Evolutionary conservation across 1,284 basidiomycete genomes (phyloP).

Genomic region (Porogramme epimiltina): DNA sequence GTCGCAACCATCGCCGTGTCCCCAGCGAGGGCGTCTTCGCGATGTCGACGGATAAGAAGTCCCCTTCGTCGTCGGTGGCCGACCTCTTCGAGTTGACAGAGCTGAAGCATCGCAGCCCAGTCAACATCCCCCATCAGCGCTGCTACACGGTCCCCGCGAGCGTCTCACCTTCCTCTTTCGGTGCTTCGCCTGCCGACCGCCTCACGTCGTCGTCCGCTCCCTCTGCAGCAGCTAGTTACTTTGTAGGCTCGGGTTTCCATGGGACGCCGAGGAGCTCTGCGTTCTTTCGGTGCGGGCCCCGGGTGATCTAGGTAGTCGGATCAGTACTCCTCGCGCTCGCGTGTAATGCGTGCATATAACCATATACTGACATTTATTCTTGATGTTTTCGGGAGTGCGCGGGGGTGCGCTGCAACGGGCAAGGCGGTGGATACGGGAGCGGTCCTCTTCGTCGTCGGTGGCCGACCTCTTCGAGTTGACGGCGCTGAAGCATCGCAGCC

Average conservation of each 20-base stretch:
- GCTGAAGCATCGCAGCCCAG: conserved; percentile 33
- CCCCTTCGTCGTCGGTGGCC: conserved; percentile 38
- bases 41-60: conserved; percentile 71
- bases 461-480: conserved; percentile 42
- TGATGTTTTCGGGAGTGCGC: too few species aligned
- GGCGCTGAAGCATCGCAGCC: conserved; percentile 33
- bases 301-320: too few species aligned
- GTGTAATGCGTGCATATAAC: too few species aligned
- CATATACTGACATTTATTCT: too few species aligned
- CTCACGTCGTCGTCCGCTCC: conserved; percentile 22
- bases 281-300: too few species aligned
- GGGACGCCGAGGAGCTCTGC: conserved; percentile 82
- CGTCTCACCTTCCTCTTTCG: conserved; percentile 27
- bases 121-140: conserved; percentile 24
- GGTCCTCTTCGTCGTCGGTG: conserved; percentile 40
- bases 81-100: conserved; percentile 39
- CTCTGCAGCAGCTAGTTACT: conserved; percentile 46
- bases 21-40: conserved; percentile 70
- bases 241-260: conserved; percentile 78
- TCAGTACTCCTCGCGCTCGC: too few species aligned
- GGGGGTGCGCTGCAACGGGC: too few species aligned
- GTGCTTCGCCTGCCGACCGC: conserved; percentile 25
- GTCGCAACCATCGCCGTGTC: conserved; percentile 51
- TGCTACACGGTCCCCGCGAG: conserved; percentile 31
- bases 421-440: too few species aligned